Evolutionary conservation across 2,329 filamentous ascomycete species (phyloP), one percentile per base, ranked within the genome.

Genomic region (Rhexocercosporidium sp.): DNA sequence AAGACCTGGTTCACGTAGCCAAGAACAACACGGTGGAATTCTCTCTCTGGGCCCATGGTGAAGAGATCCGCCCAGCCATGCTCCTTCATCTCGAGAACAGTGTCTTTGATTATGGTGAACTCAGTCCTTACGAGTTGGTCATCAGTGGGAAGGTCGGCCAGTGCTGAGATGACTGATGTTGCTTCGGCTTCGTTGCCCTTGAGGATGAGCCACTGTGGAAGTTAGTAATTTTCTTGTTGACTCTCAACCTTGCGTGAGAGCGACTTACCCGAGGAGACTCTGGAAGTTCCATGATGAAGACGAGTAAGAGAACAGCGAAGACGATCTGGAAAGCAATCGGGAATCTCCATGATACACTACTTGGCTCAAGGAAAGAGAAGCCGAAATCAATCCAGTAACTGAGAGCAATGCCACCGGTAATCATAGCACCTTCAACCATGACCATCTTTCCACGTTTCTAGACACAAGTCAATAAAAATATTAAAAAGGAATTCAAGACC

Each of bases 341-440:
- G 74, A 90, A 89, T 2, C 88, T 81, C 88, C 88, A 87, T 0
- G 82, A 78, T 27, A 85, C 80, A 12, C 81, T 82, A 56, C 80
- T 80, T 1, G 79, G 83, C 3, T 75, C 71, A 12, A 83, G 81
- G 70, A 85, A 87, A 3, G 82, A 85, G 69, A 87, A 80, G 22
- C 85, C 86, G 49, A 87, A 83, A 69, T 88, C 86, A 56, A 89
- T 80, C 87, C 87, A 89, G 76, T 88, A 88, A 3, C 82, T 84
- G 25, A 88, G 80, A 73, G 84, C 85, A 75, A 88, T 85, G 41
- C 86, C 86, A 27, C 82, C 81, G 0, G 85, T 86, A 69, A 88
- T 87, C 62, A 88, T 72, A 5, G 85, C 84, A 20, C 85, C 85
- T 74, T 88, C 86, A 56, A 88, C 82, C 84, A 88, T 87, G 75